Evolutionary conservation across 2,329 filamentous ascomycete genomes (phyloP).

Genomic region (Trichoderma hamatum): DNA sequence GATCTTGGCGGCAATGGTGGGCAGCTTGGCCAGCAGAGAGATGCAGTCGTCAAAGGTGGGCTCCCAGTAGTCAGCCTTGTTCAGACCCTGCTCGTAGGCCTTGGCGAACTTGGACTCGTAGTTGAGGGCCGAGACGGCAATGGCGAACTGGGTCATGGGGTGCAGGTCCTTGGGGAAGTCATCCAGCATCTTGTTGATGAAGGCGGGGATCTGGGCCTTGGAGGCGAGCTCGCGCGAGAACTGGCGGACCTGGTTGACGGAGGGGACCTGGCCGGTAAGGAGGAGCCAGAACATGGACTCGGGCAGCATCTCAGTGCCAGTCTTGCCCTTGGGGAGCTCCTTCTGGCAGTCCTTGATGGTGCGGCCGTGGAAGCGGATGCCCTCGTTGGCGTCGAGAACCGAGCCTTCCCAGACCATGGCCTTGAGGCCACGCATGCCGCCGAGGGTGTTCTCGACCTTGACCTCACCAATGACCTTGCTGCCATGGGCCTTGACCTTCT

Average conservation of each 20-base stretch:
- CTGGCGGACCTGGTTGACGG: conserved; percentile 75
- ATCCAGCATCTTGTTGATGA: conserved; percentile 86
- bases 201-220: conserved; percentile 78
- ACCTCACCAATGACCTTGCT: conserved; percentile 87
- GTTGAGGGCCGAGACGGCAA: conserved; percentile 93
- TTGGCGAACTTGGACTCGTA: conserved; percentile 93
- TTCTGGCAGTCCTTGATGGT: conserved; percentile 98
- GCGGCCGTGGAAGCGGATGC: conserved; percentile 95
- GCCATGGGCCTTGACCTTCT: conserved; percentile 86
- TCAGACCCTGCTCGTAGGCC: conserved; percentile 85
- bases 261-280: conserved; percentile 88
- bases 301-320: conserved; percentile 94
- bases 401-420: conserved; percentile 99
- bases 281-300: conserved; percentile 99
- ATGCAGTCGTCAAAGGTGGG: conserved; percentile 96
- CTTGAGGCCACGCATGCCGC: conserved; percentile 96
- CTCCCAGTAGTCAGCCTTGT: conserved; percentile 99
- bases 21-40: conserved; percentile 90
- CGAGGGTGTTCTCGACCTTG: conserved; percentile 90
- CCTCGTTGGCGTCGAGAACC: conserved; percentile 93
- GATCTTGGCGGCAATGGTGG: conserved; percentile 94
- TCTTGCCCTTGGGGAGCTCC: conserved; percentile 87
- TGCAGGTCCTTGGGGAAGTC: conserved; percentile 87
- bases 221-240: conserved; percentile 87
- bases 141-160: conserved; percentile 97